These are phyloP conservation scores for Trichoderma endophyticum DNA, from an alignment of 2,329 filamentous ascomycete species.

Conservation along the genomic window DNA sequence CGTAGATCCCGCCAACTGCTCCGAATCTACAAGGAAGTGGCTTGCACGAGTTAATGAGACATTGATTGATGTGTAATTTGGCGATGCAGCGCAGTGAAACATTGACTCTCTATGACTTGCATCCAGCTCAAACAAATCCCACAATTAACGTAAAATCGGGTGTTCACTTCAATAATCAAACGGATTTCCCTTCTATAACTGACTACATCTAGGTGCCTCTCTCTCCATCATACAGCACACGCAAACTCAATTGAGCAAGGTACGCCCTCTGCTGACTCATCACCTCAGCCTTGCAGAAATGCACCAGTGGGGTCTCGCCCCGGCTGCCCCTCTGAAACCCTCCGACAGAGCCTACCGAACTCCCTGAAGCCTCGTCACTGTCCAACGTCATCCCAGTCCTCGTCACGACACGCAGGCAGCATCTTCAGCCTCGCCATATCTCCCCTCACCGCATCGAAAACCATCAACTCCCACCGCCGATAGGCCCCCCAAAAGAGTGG, in stretches of 20 bases:
- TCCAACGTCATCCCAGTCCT: constrained; percentile 18
- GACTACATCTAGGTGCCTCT: no score
- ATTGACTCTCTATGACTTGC: neutral
- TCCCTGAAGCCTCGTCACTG: constrained; percentile 17
- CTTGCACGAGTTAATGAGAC: neutral
- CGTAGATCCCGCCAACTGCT: neutral
- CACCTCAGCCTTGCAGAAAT: constrained; percentile 5
- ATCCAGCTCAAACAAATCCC: neutral
- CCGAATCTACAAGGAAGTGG: neutral
- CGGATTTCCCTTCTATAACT: neutral
- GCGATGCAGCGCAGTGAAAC: neutral
- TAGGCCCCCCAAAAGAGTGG: no score
- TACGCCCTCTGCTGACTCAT: neutral
- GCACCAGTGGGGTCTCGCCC: neutral
- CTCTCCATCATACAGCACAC: neutral
- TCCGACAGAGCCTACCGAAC: neutral
- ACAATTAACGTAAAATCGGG: neutral
- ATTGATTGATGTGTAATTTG: neutral
- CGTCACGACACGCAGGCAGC: neutral
- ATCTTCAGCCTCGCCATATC: neutral
- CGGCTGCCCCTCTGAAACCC: constrained; percentile 8
- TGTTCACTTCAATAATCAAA: neutral
- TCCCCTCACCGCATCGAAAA: neutral
- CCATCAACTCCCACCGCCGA: neutral
- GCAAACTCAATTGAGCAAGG: neutral